phyloP scores from a whole-genome alignment of 2,329 filamentous ascomycete genomes.

The Botryotinia calthae region DNA sequence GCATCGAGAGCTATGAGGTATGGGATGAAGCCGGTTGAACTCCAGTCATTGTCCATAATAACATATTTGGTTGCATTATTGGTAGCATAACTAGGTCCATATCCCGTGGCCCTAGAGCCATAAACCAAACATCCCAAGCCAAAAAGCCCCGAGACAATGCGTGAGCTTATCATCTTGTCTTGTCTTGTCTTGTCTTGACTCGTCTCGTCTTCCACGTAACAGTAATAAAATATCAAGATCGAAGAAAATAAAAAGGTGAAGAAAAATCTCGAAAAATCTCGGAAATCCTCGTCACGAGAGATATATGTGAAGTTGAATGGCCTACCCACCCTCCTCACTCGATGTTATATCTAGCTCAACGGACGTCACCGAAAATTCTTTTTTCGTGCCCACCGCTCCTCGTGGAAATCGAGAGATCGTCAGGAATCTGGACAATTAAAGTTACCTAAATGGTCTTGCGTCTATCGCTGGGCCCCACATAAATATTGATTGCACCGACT shows the following conservation, averaged over 20 bases:
- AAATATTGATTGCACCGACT: background rate
- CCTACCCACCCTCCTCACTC: background rate
- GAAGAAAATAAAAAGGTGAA: background rate
- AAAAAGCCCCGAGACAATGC: background rate
- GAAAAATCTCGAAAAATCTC: no score
- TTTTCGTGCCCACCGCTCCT: background rate
- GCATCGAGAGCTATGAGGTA: conserved; percentile 46
- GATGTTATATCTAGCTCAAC: background rate
- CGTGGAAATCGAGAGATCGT: background rate
- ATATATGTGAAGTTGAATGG: background rate
- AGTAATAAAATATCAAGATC: background rate
- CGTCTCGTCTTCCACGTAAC: background rate
- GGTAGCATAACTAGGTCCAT: background rate
- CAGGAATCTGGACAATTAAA: background rate
- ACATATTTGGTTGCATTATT: conserved; percentile 13
- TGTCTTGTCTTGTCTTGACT: background rate
- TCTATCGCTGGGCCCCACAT: background rate
- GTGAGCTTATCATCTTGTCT: background rate
- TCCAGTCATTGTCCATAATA: conserved; percentile 43
- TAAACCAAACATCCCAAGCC: background rate
- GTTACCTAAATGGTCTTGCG: background rate
- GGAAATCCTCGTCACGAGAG: background rate
- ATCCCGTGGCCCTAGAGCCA: background rate
- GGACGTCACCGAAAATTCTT: background rate
- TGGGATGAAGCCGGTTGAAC: conserved; percentile 43